Base-by-base conservation (phyloP, 2,329 filamentous ascomycete species). In the Erysiphe pulchra region DNA sequence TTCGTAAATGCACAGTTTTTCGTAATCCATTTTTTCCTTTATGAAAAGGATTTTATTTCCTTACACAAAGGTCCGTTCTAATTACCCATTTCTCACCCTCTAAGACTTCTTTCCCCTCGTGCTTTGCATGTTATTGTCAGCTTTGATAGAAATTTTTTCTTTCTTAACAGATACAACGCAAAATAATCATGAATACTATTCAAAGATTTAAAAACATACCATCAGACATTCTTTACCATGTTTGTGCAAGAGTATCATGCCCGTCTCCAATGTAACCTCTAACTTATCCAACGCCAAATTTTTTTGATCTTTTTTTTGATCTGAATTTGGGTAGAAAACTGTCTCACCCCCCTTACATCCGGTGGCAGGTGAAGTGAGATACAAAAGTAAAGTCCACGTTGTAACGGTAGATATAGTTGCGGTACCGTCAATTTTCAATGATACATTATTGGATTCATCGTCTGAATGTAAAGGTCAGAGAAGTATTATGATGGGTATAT, bases 1-100 rank as follows among this genome's bases (percentile, higher is more conserved):
- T 5, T 28, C 24, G n/a, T n/a, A 9, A 28, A 3, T 28, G 8
- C 24, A 28, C 24, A 8, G 1, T 8, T 28, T 28, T 8, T 28
- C 8, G 4, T 28, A 28, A 28, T 7, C 24, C 24, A 5, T 28
- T 28, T 28, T 28, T 34, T 34, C 33, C 12, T 34, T 34, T n/a
- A 8, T 8, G 8, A 28, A 28, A 28, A 28, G 8, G 24, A 28
- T 38, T 1, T 18, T 18, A 16, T 18, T 9, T 42, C 14, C 16
- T 42, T 13, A 85, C 68, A 55, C 78, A 83, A 38, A 93, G 61
- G 64, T 93, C 86, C 50, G 80, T 92, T 51, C 85, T 67, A 48
- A 93, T 70, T 48, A 93, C 77, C 85, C 85, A 93, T 61, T 93
- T 93, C 63, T 92, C 83, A 10, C 85, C 85, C 38, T 70, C 67